A percentile compares a stretch with the other conserved stretches of the same genome.
phyloP scores from a whole-genome alignment of 1,284 basidiomycete genomes.

The Moniliella sp. region DNA sequence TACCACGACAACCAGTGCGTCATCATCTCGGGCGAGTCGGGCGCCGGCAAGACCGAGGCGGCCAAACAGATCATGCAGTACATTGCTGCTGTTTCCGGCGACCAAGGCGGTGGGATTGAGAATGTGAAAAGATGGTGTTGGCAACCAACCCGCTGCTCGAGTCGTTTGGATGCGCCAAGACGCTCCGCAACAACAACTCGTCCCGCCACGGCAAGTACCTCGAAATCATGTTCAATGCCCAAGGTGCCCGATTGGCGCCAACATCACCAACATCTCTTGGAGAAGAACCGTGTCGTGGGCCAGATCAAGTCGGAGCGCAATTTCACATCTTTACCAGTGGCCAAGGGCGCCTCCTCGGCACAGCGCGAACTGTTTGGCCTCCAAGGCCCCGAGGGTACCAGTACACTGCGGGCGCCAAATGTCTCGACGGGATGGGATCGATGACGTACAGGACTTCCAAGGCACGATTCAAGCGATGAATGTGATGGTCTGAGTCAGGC shows the following conservation, averaged over 20 bases:
- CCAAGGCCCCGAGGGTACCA: conserved; percentile 86
- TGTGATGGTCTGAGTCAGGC: conserved; percentile 61
- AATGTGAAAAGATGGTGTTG: conserved; percentile 99
- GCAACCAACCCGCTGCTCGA: conserved; percentile 93
- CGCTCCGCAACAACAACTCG: conserved; percentile 94
- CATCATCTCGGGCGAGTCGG: conserved; percentile 91
- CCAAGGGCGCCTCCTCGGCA: conserved; percentile 69
- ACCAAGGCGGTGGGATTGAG: conserved; percentile 51
- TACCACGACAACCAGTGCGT: conserved; percentile 99
- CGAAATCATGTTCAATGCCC: conserved; percentile 94
- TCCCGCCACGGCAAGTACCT: conserved; percentile 98
- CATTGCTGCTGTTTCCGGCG: conserved; percentile 79
- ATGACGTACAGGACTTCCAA: conserved; percentile 64
- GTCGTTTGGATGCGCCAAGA: conserved; percentile 97
- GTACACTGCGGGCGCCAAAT: conserved; percentile 76
- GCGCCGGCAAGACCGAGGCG: conserved; percentile 29
- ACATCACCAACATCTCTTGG: conserved; percentile 91
- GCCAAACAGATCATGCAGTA: conserved; percentile 80
- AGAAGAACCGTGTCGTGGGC: conserved; percentile 83
- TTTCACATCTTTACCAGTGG: no score
- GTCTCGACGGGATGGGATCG: conserved; percentile 74
- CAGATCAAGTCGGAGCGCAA: conserved; percentile 90
- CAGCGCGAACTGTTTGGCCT: conserved; percentile 83
- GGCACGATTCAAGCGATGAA: conserved; percentile 89
- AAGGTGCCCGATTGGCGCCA: conserved; percentile 81